Evolutionary conservation across 176 grass and related monocot species (phyloP).

Genomic region (Triticum timopheevii): DNA sequence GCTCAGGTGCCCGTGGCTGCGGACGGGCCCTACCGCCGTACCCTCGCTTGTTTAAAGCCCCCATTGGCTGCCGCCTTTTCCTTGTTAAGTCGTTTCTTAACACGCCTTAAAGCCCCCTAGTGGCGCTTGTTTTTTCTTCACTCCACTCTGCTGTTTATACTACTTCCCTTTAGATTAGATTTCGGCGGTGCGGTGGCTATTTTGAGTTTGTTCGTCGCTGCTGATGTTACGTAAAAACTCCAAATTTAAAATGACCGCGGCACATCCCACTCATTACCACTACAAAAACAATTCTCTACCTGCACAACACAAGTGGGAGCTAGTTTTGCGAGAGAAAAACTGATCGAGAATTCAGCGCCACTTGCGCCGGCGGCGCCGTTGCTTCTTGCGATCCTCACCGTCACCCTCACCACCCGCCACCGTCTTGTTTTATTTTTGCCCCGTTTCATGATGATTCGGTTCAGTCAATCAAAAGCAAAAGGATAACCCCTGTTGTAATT

Average conservation of each 20-base stretch:
- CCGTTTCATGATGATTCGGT: not conserved
- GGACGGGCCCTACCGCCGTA: not conserved
- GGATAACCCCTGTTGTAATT: not conserved
- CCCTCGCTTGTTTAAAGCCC: conserved; percentile 10
- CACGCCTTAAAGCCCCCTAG: not conserved
- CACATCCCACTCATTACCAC: not conserved
- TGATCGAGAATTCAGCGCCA: not conserved
- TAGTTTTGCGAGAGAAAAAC: not conserved
- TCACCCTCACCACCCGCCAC: not conserved
- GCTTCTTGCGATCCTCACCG: not conserved
- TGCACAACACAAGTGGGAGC: not conserved
- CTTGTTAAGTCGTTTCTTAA: not conserved
- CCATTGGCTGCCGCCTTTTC: not conserved
- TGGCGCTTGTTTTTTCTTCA: not conserved
- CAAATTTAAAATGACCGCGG: not conserved
- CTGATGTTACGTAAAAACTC: not conserved
- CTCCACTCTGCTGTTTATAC: not conserved
- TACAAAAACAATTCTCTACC: not conserved
- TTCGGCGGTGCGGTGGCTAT: not conserved
- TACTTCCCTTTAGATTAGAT: not conserved
- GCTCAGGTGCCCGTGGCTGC: not conserved
- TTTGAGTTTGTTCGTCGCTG: not conserved
- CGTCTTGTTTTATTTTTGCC: too few relatives aligned
- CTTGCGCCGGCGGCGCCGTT: not conserved
- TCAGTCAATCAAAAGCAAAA: not conserved